Conservation (phyloP, 495 filamentous ascomycete genomes). For the Darksidea phi region DNA sequence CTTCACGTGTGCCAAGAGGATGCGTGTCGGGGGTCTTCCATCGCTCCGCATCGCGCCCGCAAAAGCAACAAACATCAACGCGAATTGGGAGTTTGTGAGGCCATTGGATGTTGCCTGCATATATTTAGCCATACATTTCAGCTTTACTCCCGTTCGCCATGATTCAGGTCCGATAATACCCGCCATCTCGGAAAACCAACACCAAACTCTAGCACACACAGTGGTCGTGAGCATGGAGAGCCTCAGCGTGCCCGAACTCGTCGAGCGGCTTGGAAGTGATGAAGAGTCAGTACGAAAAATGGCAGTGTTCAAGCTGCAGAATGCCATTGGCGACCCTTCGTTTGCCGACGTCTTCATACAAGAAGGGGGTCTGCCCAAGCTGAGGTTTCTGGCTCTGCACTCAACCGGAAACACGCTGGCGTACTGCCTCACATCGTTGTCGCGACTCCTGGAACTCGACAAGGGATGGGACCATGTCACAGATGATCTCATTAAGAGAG, state of each 20-base stretch:
- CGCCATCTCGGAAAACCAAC: background rate
- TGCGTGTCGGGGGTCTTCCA: too few species aligned
- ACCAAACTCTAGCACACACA: background rate
- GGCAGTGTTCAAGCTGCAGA: conserved; percentile 97
- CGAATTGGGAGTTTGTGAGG: too few species aligned
- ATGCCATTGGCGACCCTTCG: conserved; percentile 88
- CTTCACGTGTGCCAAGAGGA: too few species aligned
- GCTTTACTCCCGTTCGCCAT: too few species aligned
- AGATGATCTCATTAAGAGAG: conserved; percentile 65
- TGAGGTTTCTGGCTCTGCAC: conserved; percentile 77
- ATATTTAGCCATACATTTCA: too few species aligned
- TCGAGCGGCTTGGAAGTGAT: conserved; percentile 66
- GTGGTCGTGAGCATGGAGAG: conserved; percentile 50
- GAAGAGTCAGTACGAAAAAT: conserved; percentile 96
- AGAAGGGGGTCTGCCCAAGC: conserved; percentile 75
- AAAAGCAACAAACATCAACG: too few species aligned
- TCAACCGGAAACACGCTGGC: conserved; percentile 91
- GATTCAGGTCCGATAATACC: background rate
- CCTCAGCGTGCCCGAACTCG: conserved; percentile 63
- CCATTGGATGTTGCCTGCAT: too few species aligned
- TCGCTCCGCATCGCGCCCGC: too few species aligned
- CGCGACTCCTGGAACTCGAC: conserved; percentile 84
- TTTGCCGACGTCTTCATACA: conserved; percentile 96
- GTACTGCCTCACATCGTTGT: conserved; percentile 86
- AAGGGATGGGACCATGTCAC: conserved; percentile 90